Evolutionary conservation across 352 stramenopile genomes (phyloP), one percentile per base, ranked within the genome.

Genomic region (Phytophthora fragariaefolia): DNA sequence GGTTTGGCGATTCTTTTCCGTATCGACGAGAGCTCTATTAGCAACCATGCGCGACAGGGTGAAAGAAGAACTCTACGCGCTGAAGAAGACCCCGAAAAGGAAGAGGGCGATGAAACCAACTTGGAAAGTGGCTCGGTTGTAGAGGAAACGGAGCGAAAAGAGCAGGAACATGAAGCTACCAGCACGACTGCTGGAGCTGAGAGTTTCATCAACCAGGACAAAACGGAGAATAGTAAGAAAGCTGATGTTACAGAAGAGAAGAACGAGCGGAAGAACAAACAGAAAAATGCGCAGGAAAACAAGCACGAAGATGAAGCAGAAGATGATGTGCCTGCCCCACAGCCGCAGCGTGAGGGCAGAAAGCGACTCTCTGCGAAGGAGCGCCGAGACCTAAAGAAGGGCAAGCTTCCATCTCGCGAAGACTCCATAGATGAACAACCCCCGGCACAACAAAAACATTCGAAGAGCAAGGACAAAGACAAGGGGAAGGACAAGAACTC

Each of bases 1-100:
- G 92, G 93, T 0, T 82, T 98, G 27, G 91, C 80, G 3, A 85
- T 98, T 40, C 70, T 98, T 6, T 98, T 98, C 74, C 90, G 90
- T 20, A 71, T 98, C 20, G 93, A 97, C 43, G 89, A 97, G 53
- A 87, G 85, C 55, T 92, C 74, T n/a, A 63, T 96, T 7, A 69
- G 58, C 9, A 87, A 91, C 42, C 91, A 96, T 46, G 13, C 56
- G 1, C 64, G 66, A 1, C 61, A 64, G 32, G 60, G 56, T 42
- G 66, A 76, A 34, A 62, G 34, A 58, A 64, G 58, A 32, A 61
- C 32, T 15, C 40, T 53, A 0, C 77, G 66, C 1, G 48, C 73
- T 12, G 55, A 26, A 5, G 62, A 83, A 18, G 53, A 40, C 22
- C 38, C 9, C 4, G 63, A 69, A 38, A 42, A 60, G 2, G 43